Evolutionary conservation across 306 rosid genomes (phyloP).

Genomic region (Rubus parviflorus): DNA sequence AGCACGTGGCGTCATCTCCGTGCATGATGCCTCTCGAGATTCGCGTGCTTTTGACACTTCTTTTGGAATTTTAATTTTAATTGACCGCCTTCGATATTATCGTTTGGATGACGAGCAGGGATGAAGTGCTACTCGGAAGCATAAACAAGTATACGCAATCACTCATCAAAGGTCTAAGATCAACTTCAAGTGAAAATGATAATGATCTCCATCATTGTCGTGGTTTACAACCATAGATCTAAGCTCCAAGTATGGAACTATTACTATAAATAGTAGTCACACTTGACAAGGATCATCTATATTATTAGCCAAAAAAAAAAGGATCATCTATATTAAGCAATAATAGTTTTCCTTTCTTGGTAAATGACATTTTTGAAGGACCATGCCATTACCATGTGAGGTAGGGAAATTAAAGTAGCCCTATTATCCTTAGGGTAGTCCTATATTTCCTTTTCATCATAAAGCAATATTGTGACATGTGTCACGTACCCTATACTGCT

Average conservation of each 20-base stretch:
- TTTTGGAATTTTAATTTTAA: background rate
- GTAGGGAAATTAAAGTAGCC: background rate
- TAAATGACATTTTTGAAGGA: background rate
- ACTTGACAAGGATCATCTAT: background rate
- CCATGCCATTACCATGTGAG: background rate
- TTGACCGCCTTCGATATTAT: background rate
- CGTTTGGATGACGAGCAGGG: background rate
- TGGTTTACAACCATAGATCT: background rate
- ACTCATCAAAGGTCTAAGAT: too few species aligned
- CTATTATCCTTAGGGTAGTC: too few species aligned
- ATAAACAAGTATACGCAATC: too few species aligned
- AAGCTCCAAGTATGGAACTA: background rate
- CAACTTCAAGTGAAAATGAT: too few species aligned
- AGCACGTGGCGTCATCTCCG: slow-evolving; percentile 21
- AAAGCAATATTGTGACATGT: background rate
- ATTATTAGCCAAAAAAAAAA: too few species aligned
- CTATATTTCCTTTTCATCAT: too few species aligned
- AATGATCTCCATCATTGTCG: too few species aligned
- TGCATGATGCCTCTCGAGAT: slow-evolving; percentile 30
- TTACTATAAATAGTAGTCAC: background rate
- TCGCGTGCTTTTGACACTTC: slow-evolving; percentile 29
- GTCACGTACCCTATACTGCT: background rate
- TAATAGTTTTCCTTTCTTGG: background rate
- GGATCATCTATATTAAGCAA: background rate
- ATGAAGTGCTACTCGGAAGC: background rate